These are phyloP conservation scores for Volvariella surrecta DNA, from an alignment of 1,284 basidiomycete genomes.

Conservation along the genomic window DNA sequence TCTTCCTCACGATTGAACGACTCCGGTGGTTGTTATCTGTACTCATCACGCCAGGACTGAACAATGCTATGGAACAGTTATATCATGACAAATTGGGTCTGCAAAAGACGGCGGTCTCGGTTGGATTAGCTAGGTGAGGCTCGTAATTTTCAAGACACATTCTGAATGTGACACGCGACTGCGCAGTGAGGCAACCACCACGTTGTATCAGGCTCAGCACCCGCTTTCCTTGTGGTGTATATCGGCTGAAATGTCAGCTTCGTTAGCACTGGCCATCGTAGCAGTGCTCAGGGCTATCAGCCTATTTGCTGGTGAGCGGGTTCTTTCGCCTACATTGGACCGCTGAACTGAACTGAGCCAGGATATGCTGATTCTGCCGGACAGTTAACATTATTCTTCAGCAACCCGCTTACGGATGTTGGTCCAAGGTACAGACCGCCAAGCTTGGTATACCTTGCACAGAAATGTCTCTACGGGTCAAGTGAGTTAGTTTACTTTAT, in stretches of 20 bases:
- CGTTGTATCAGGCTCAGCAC: constrained; percentile 31
- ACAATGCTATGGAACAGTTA: constrained; percentile 54
- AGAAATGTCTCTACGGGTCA: constrained; percentile 66
- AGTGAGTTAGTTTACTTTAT: constrained; percentile 33
- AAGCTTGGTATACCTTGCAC: constrained; percentile 63
- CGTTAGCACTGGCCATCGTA: constrained; percentile 59
- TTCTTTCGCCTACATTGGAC: constrained; percentile 3
- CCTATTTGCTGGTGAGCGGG: constrained; percentile 54
- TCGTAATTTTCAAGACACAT: not conserved
- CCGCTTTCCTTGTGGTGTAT: constrained; percentile 53
- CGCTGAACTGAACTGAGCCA: constrained; percentile 18
- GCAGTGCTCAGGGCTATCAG: constrained; percentile 63
- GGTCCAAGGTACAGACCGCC: constrained; percentile 56
- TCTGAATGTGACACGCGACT: not conserved
- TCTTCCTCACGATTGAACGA: constrained; percentile 31
- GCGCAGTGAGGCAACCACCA: constrained; percentile 27
- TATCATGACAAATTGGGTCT: constrained; percentile 45
- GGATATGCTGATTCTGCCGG: constrained; percentile 60
- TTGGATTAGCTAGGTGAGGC: constrained; percentile 46
- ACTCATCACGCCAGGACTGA: constrained; percentile 43
- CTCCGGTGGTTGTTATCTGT: constrained; percentile 38
- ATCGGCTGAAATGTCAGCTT: constrained; percentile 63
- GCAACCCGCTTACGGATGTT: constrained; percentile 51
- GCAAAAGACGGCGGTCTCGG: constrained; percentile 21
- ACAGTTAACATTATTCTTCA: constrained; percentile 72